These are phyloP conservation scores for Lolium perenne DNA, from an alignment of 176 grass and related monocot species.

Conservation along the genomic window DNA sequence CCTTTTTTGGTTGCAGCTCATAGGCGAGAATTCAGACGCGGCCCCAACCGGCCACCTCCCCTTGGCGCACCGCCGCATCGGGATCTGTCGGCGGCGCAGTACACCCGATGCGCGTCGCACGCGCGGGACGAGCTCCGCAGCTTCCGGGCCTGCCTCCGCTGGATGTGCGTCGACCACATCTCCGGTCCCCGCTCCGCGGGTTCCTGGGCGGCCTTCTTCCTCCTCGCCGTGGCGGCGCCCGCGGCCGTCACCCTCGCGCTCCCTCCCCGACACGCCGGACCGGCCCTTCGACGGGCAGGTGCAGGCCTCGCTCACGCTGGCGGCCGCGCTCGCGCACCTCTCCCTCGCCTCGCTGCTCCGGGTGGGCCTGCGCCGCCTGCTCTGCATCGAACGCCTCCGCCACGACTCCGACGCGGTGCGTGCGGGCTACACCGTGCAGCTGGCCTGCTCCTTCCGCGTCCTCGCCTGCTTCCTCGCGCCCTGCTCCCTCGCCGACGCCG, in stretches of 20 bases:
- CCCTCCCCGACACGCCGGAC: not conserved
- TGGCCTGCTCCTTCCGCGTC: constrained; percentile 62
- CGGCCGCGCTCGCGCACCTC: constrained; percentile 51
- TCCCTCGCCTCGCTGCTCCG: constrained; percentile 43
- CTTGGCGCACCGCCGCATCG: no score
- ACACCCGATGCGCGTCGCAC: constrained; percentile 58
- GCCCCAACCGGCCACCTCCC: no score
- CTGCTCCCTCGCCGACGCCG: constrained; percentile 58
- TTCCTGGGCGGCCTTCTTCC: constrained; percentile 58
- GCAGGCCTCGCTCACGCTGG: constrained; percentile 58
- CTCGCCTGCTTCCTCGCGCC: constrained; percentile 66
- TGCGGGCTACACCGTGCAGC: constrained; percentile 51
- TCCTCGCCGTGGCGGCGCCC: constrained; percentile 48
- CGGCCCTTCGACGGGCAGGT: constrained; percentile 66
- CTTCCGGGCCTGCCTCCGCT: constrained; percentile 69
- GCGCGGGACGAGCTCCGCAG: constrained; percentile 65
- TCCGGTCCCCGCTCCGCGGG: not conserved
- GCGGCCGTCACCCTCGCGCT: not conserved
- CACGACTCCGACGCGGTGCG: constrained; percentile 66
- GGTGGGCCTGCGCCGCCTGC: constrained; percentile 61
- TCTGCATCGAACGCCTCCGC: constrained; percentile 71
- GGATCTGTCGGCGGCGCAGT: constrained; percentile 31
- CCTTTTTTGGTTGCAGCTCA: no score
- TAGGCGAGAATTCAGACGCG: no score
- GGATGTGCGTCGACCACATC: constrained; percentile 74